Evolutionary conservation across 2,329 filamentous ascomycete species (phyloP).

Genomic region (Alternaria viburni): DNA sequence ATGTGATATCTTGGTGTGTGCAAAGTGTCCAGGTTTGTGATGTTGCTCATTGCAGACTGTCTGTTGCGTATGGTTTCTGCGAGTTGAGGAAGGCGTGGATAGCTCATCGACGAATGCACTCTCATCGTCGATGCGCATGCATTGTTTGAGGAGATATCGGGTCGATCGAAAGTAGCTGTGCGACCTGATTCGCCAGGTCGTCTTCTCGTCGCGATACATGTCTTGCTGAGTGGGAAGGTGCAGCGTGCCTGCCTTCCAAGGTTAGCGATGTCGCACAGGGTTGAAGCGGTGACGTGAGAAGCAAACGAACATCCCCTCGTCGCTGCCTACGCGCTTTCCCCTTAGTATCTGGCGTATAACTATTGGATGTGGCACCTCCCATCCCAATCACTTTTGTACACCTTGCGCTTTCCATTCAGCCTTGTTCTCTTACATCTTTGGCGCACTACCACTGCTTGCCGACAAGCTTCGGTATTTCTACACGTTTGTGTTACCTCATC

Average conservation of each 20-base stretch:
- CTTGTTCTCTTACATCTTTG: too few species aligned
- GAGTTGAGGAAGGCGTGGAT: not conserved
- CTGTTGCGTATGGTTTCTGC: not conserved
- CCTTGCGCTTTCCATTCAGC: too few species aligned
- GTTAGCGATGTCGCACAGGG: not conserved
- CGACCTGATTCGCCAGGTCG: not conserved
- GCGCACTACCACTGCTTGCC: too few species aligned
- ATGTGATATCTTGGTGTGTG: rapidly evolving
- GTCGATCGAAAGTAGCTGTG: not conserved
- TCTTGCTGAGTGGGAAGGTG: not conserved
- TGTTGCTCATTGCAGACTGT: too few species aligned
- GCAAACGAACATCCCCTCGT: not conserved
- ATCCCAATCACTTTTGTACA: not conserved
- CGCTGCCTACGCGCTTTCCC: not conserved
- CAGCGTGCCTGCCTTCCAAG: not conserved
- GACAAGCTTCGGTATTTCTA: too few species aligned
- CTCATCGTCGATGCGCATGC: not conserved
- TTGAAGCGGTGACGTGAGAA: not conserved
- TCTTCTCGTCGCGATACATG: not conserved
- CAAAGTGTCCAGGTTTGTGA: not conserved
- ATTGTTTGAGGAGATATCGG: not conserved
- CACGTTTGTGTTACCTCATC: too few species aligned
- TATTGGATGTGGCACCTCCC: not conserved
- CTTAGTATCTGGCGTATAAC: not conserved
- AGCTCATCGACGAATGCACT: not conserved